Percentiles rank a stretch among this genome's conserved stretches.
These are phyloP conservation scores for Sporothrix curviconia DNA, from an alignment of 2,329 filamentous ascomycete species.

Conservation along the genomic window DNA sequence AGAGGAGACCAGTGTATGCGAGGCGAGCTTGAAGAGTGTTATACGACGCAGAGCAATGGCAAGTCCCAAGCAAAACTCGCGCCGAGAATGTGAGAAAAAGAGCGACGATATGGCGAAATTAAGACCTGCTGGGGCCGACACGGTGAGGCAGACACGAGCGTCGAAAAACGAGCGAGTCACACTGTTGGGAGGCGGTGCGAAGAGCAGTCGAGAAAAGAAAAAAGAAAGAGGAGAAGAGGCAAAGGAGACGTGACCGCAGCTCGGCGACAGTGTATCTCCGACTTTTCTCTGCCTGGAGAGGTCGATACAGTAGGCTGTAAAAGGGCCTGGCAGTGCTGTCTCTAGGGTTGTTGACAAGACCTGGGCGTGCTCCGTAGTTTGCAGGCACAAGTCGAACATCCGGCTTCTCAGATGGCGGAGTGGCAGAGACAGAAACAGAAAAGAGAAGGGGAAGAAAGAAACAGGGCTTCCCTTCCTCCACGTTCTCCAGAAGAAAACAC, in stretches of 20 bases:
- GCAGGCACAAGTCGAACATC: neutral
- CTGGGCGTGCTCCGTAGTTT: neutral
- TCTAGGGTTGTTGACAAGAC: neutral
- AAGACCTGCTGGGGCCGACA: too few species aligned
- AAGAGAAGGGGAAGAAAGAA: neutral
- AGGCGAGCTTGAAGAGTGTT: too few species aligned
- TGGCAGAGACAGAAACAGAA: neutral
- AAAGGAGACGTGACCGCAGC: neutral
- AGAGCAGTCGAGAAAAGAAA: neutral
- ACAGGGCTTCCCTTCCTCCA: neutral
- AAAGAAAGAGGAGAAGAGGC: neutral
- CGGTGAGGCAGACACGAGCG: neutral
- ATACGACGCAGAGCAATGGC: too few species aligned
- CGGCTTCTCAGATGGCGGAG: neutral
- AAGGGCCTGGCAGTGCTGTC: neutral
- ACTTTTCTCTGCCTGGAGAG: neutral
- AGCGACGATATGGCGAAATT: neutral
- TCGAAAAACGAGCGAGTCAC: neutral
- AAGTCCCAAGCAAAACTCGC: too few species aligned
- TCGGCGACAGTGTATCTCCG: conserved; percentile 10
- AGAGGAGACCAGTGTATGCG: too few species aligned
- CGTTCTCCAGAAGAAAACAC: neutral
- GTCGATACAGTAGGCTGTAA: neutral
- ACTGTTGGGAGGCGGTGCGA: neutral
- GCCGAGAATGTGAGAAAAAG: too few species aligned